Evolutionary conservation across 2,329 filamentous ascomycete genomes (phyloP).

Genomic region (Penicillium glabrum): DNA sequence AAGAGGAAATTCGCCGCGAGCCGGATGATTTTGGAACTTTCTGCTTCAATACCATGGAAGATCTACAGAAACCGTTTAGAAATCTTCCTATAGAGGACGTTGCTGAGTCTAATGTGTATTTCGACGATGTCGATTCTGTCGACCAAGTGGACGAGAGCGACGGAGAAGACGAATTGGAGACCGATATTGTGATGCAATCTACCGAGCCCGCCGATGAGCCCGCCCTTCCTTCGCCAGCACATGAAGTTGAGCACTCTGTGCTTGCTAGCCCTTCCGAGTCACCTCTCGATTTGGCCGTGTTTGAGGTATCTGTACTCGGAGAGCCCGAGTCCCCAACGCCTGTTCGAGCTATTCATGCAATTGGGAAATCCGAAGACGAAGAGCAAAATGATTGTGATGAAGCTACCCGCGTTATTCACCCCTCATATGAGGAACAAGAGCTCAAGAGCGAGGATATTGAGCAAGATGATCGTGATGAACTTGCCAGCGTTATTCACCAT

Average conservation of each 20-base stretch:
- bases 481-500: not conserved
- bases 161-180: not conserved
- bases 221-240: not conserved
- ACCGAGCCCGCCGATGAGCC: not conserved
- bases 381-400: not conserved
- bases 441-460: not conserved
- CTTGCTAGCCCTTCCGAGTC: not conserved
- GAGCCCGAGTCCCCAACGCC: not conserved
- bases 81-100: conserved; percentile 1
- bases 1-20: conserved; percentile 13
- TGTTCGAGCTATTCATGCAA: not conserved
- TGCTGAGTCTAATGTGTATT: not conserved
- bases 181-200: not conserved
- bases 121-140: not conserved
- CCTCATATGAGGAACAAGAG: not conserved
- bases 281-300: not conserved
- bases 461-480: not conserved
- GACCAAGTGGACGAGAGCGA: not conserved
- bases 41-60: conserved; percentile 23
- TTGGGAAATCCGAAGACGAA: not conserved
- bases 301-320: not conserved
- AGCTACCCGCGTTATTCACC: not conserved
- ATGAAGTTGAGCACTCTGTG: not conserved
- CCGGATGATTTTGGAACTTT: conserved; percentile 20
- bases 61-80: conserved; percentile 12